These are phyloP conservation scores for Metschnikowia cerradonensis DNA, from an alignment of 805 yeast species.

Conservation along the genomic window DNA sequence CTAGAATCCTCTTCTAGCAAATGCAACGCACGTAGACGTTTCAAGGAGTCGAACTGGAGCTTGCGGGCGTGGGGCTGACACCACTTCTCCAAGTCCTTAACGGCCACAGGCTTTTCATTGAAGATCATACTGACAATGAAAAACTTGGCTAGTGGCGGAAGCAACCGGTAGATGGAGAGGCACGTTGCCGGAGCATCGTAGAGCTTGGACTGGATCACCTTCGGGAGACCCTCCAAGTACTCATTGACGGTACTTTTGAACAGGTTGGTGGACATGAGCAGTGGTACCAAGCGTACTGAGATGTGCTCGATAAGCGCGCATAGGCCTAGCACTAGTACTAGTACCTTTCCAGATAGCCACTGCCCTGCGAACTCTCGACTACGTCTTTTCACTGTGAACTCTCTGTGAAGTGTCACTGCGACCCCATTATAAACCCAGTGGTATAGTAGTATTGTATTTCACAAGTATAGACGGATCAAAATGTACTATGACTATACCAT, in stretches of 20 bases:
- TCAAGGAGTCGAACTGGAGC: constrained; percentile 71
- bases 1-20: constrained; percentile 59
- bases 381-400: too few species aligned
- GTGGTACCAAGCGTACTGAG: background rate
- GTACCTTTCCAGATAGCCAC: background rate
- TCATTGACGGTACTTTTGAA: constrained; percentile 78
- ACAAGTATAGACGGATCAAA: too few species aligned
- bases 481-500: too few species aligned
- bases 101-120: constrained; percentile 66
- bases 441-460: too few species aligned
- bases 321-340: background rate
- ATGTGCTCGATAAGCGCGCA: background rate
- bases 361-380: too few species aligned
- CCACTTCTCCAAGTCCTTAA: constrained; percentile 71
- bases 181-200: constrained; percentile 89
- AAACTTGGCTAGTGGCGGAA: constrained; percentile 87
- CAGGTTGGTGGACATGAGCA: constrained; percentile 12
- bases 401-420: too few species aligned
- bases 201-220: constrained; percentile 74
- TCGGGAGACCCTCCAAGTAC: constrained; percentile 86
- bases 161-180: constrained; percentile 81
- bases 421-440: too few species aligned
- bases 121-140: constrained; percentile 84
- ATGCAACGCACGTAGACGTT: constrained; percentile 72
- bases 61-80: constrained; percentile 57